Evolutionary conservation across 768 basidiomycete genomes (phyloP).

Genomic region (Calocybe cyanea): DNA sequence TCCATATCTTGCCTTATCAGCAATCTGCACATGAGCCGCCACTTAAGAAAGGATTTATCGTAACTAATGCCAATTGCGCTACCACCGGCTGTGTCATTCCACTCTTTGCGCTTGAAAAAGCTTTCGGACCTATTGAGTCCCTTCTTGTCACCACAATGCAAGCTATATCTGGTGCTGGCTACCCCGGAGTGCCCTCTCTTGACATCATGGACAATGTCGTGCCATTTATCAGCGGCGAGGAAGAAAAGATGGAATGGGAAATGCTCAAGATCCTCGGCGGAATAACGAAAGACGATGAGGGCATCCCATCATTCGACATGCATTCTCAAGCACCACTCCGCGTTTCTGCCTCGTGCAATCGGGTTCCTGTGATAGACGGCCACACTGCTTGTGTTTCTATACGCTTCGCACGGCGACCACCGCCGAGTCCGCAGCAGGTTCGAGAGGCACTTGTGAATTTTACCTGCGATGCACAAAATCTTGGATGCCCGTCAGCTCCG

Average conservation of each 20-base stretch:
- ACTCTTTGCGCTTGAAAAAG: constrained; percentile 82
- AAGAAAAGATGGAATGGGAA: constrained; percentile 99
- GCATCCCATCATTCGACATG: constrained; percentile 73
- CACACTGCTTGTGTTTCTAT: constrained; percentile 91
- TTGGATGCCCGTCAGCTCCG: constrained; percentile 84
- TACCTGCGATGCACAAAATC: constrained; percentile 69
- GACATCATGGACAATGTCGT: constrained; percentile 97
- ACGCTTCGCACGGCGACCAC: constrained; percentile 72
- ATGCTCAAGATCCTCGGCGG: constrained; percentile 95
- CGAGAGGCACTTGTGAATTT: constrained; percentile 74
- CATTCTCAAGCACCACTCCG: constrained; percentile 77
- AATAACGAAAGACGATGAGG: constrained; percentile 52
- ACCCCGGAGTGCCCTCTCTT: constrained; percentile 85
- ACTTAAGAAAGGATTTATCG: constrained; percentile 84
- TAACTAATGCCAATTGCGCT: constrained; percentile 98
- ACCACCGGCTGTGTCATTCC: constrained; percentile 92
- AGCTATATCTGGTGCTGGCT: constrained; percentile 97
- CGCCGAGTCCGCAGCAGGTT: constrained; percentile 85
- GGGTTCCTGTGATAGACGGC: constrained; percentile 94
- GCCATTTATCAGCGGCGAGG: constrained; percentile 90
- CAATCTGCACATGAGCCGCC: constrained; percentile 62
- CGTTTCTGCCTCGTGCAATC: constrained; percentile 89
- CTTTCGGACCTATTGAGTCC: constrained; percentile 92
- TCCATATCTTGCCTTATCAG: constrained; percentile 83
- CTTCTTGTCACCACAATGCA: constrained; percentile 95